Conservation (phyloP, 495 filamentous ascomycete genomes). For the Glarea lozoyensis region DNA sequence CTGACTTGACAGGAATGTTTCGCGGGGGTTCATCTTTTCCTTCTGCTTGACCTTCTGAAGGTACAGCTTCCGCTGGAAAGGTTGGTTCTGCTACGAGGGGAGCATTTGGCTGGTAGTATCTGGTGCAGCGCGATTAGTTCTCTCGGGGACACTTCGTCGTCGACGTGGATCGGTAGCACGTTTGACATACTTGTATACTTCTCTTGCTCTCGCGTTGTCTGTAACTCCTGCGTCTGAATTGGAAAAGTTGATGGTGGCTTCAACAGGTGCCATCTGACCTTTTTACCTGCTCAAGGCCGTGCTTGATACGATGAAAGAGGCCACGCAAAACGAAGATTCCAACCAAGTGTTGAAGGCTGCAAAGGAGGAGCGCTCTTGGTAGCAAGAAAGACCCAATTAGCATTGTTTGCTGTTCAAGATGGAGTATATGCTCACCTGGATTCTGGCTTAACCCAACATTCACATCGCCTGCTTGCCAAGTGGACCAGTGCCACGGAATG, state of each 20-base stretch:
- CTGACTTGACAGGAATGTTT: constrained; percentile 34
- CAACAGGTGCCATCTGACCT: no score
- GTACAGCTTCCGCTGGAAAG: constrained; percentile 1
- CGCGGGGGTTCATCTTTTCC: constrained; percentile 19
- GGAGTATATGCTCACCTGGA: no score
- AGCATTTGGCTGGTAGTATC: constrained; percentile 21
- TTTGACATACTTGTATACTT: constrained; percentile 18
- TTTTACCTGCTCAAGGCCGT: no score
- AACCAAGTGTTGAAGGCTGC: no score
- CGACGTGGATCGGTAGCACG: not conserved
- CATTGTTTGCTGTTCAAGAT: no score
- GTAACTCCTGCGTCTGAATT: constrained; percentile 16
- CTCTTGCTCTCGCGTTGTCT: constrained; percentile 17
- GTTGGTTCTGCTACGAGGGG: constrained; percentile 7
- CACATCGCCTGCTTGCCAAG: no score
- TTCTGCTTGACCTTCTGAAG: not conserved
- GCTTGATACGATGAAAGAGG: no score
- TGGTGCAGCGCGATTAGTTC: constrained; percentile 3
- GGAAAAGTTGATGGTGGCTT: constrained; percentile 3
- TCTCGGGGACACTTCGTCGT: not conserved
- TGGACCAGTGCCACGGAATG: no score
- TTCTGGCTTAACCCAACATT: no score
- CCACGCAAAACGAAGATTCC: no score
- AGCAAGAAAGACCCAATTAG: no score
- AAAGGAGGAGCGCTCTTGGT: no score